Base-by-base conservation (phyloP, 2,329 filamentous ascomycete species). In the Neoscytalidium dimidiatum region DNA sequence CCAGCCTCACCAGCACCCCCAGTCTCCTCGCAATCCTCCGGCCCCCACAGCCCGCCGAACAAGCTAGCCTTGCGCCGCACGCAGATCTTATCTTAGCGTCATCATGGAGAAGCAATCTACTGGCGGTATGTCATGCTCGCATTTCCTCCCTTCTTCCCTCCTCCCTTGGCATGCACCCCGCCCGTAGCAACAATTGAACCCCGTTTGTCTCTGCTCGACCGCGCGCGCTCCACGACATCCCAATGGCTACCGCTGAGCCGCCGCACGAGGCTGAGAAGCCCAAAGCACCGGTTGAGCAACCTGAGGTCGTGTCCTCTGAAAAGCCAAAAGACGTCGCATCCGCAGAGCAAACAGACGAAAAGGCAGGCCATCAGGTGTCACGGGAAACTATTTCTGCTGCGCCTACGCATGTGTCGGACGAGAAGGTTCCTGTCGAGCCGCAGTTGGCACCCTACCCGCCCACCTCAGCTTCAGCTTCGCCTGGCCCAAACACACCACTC, bases 71-170 rank as follows among this genome's bases (percentile, higher is more conserved):
- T 46, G 38, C 41, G 56, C 56, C 26, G 28, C 26, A 44, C 26
- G n/a, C 49, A 26, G 44, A 29, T 35, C 41, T 51, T 62, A 49
- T 62, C 43, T 49, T 62, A 62, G 58, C 33, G 58, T 51, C 38
- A 57, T 46, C n/a, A 64, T 64, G 62, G 62, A 64, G 43, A 64
- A 64, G 31, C 51, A 64, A 7, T 14, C 38, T 3, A 56, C 43
- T 23, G 62, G 41, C 17, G 51, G 62, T 64, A 64, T 38, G 62
- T 64, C 49, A 19, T 52, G 35, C 13, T 13, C 43, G n/a, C 29
- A 4, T 19, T 13, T 41, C 17, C 31, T 31, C 23, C 31, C 14
- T 19, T 29, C 41, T 26, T 23, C 52, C 29, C 23, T n/a, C n/a
- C 17, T 41, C 43, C 31, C 23, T 26, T n/a, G 17, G 5, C 49